Base-by-base conservation (phyloP, 306 rosid genomes). In the Cicer bijugum region DNA sequence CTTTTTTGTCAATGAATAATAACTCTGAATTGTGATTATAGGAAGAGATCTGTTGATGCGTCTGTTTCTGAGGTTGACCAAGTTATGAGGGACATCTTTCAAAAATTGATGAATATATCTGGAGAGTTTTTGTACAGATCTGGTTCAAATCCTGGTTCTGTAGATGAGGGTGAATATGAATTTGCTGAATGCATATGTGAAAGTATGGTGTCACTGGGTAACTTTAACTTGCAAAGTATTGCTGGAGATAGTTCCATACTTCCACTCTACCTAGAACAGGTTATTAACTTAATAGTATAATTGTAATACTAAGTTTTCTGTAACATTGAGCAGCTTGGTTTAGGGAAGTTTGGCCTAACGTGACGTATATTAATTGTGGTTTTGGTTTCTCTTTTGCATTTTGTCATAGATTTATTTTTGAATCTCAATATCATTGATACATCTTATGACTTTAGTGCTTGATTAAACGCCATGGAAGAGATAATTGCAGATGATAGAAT, bases 171-270 rank as follows among this genome's bases (percentile, higher is more conserved):
- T 58, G 91, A 91, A 83, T 82, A 80, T 69, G 96, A 91, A 66
- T 94, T 88, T 82, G 89, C 79, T 6, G 99, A 94, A 74, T 90
- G 62, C 71, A 74, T 90, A 74, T 94, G 97, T 84, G 99, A 94
- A 81, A 88, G 97, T 86, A 82, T 94, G 89, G 92, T 86, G 75
- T 91, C 87, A 60, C 74, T 94, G 86, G 97, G 99, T 60, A 77
- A 90, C 50, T 83, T 74, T 66, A 94, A 94, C 89, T 80, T 94
- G 88, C 97, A 85, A 68, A 89, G 93, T 76, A 85, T 94, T 78
- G 85, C 86, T 78, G 86, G 89, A 64, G 96, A 94, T 72, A 83
- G 56, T 82, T 75, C 70, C 64, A 16, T 84, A 28, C 85, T 89
- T 71, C 81, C 84, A 48, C 85, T 85, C 79, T 94, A 87, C 80